phyloP scores from a whole-genome alignment of 306 rosid genomes.

The Vicia sativa region DNA sequence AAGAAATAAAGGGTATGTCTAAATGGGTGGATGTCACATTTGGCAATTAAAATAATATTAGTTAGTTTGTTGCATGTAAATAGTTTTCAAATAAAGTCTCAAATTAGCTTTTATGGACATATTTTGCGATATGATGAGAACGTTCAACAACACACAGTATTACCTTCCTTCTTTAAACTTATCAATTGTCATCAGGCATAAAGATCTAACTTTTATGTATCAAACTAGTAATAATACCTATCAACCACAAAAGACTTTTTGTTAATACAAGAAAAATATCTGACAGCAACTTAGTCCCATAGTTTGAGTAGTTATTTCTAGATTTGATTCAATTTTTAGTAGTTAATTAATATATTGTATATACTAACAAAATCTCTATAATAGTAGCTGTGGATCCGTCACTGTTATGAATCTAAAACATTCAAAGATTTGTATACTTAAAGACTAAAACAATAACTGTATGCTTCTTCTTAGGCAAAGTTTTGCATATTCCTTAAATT shows the following conservation, averaged over 20 bases:
- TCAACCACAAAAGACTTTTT: constrained; percentile 28
- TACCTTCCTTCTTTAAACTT: no score
- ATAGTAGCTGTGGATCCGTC: neutral
- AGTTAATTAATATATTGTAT: neutral
- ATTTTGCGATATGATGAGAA: no score
- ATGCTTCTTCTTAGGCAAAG: constrained; percentile 14
- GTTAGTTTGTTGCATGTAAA: no score
- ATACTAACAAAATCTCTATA: neutral
- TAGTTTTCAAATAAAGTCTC: no score
- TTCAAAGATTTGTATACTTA: constrained; percentile 29
- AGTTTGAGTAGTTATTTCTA: no score
- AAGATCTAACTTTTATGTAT: no score
- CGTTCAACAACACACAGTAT: no score
- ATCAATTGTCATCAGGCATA: no score
- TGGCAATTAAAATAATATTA: no score
- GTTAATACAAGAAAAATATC: neutral
- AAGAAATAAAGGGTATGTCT: constrained; percentile 14
- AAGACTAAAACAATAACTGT: constrained; percentile 24
- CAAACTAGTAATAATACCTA: constrained; percentile 89
- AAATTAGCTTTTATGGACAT: no score
- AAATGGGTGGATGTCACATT: no score
- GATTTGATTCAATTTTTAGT: no score
- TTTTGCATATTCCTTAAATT: neutral
- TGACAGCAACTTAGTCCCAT: neutral
- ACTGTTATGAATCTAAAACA: constrained; percentile 28